A percentile compares a stretch with the other conserved stretches of the same genome.
Evolutionary conservation across 1,284 basidiomycete species (phyloP).

Genomic region (Irpex rosettiformis): DNA sequence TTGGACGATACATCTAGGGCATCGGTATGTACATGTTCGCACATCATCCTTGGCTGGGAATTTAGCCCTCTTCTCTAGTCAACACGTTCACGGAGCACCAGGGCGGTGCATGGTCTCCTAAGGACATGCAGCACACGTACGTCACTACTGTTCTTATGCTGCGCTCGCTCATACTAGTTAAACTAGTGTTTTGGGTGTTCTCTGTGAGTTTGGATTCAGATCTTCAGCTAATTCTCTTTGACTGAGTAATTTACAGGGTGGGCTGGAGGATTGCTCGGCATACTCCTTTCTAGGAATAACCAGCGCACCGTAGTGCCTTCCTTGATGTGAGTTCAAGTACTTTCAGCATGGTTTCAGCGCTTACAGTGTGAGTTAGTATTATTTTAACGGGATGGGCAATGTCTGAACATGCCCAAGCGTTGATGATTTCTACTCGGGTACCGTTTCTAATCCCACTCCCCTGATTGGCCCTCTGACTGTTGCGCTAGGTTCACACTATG

Average conservation of each 20-base stretch:
- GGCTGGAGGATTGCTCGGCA: constrained; percentile 86
- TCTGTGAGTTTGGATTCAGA: constrained; percentile 31
- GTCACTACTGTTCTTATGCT: constrained; percentile 14
- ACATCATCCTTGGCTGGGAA: background rate
- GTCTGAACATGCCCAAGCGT: constrained; percentile 84
- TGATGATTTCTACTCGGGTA: constrained; percentile 83
- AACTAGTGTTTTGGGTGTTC: constrained; percentile 38
- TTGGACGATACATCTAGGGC: constrained; percentile 36
- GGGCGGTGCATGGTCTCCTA: constrained; percentile 79
- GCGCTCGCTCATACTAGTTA: background rate
- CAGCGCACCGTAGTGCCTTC: constrained; percentile 83
- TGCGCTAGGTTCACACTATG: constrained; percentile 67
- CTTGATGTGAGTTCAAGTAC: constrained; percentile 58
- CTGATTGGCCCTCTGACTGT: background rate
- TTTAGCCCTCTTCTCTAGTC: constrained; percentile 39
- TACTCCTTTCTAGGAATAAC: constrained; percentile 82
- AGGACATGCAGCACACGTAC: constrained; percentile 94
- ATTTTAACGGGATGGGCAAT: constrained; percentile 94
- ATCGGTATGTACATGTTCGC: constrained; percentile 44
- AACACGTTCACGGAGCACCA: constrained; percentile 95
- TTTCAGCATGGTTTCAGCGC: background rate
- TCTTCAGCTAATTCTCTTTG: background rate
- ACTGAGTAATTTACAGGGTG: constrained; percentile 57
- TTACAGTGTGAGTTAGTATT: constrained; percentile 45
- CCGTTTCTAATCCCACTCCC: constrained; percentile 4